Base-by-base conservation (phyloP, 2,329 filamentous ascomycete species). In the Phaeosphaeriaceae sp. region DNA sequence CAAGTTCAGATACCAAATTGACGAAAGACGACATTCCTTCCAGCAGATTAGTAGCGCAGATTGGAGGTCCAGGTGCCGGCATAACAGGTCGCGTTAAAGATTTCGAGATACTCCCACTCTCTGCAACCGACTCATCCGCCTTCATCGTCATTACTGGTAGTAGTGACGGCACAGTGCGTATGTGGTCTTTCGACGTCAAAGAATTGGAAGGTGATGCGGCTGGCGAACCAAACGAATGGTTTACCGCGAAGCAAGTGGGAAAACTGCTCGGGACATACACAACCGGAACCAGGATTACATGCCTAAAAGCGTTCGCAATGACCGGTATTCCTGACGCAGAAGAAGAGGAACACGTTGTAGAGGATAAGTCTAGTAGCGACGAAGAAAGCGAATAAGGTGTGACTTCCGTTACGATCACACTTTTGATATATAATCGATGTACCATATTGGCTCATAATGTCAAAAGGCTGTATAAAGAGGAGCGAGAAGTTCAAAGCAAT, bases 271-370 rank as follows among this genome's bases (percentile, higher is more conserved):
- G 87, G 13, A 86, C 83, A 26, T 94, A 94, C 66, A 88, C 92
- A 73, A 96, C 92, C 17, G 86, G 87, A 37, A 92, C 93, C 70
- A 81, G 94, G 48, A 92, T 97, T 60, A 97, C 92, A 30, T 97
- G 94, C 70, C 69, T 97, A 64, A 86, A 85, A 62, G 88, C 88
- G 17, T 97, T 96, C 76, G 78, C 90, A 56, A 95, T 97, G 90
- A 83, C 89, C 72, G 71, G 70, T 2, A 63, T 49, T 17, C 58
- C 68, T 1, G 68, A 68, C 12, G 61, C 64, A 6, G 63, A 48
- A 3, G 65, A 68, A 15, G 60, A 62, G 6, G 56, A 58, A 1
- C 56, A 57, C 6, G 55, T 46, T n/a, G 45, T 39, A 5, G 60
- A 64, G 34, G 55, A 53, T 32, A 54, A 51, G 11, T 58, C 46